phyloP scores from a whole-genome alignment of 495 filamentous ascomycete species.

The Aspergillus mulundensis region DNA sequence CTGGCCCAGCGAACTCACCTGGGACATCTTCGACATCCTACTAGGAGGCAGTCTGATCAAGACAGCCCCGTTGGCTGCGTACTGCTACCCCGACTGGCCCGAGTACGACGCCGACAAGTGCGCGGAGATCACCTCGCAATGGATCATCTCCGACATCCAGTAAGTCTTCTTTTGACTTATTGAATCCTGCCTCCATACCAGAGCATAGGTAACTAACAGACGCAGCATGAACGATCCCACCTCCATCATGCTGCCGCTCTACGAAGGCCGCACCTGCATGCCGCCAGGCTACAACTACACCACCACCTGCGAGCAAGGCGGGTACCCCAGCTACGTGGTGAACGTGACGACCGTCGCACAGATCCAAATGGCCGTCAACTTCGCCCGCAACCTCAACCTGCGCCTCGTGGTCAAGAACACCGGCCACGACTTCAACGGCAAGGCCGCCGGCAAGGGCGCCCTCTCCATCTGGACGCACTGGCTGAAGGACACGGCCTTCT shows the following conservation, averaged over 20 bases:
- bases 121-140: constrained; percentile 17
- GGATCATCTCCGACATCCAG: constrained; percentile 28
- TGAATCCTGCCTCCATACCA: neutral
- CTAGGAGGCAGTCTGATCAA: constrained; percentile 49
- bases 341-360: constrained; percentile 53
- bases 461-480: constrained; percentile 59
- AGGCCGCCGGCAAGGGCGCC: constrained; percentile 54
- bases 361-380: constrained; percentile 58
- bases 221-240: constrained; percentile 32
- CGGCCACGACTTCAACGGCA: constrained; percentile 62
- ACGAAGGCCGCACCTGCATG: constrained; percentile 36
- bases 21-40: constrained; percentile 44
- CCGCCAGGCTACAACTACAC: constrained; percentile 28
- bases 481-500: constrained; percentile 43
- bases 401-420: constrained; percentile 67
- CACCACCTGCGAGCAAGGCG: constrained; percentile 50
- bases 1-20: constrained; percentile 42
- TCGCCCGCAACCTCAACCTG: constrained; percentile 56
- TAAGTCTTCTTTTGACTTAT: constrained; percentile 19
- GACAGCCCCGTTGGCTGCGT: constrained; percentile 49
- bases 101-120: constrained; percentile 46
- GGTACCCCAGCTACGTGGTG: constrained; percentile 56
- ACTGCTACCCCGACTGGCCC: constrained; percentile 48
- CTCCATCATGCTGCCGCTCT: constrained; percentile 45
- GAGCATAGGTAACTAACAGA: neutral